These are phyloP conservation scores for Epichloe scottii DNA, from an alignment of 2,329 filamentous ascomycete species.

Conservation along the genomic window DNA sequence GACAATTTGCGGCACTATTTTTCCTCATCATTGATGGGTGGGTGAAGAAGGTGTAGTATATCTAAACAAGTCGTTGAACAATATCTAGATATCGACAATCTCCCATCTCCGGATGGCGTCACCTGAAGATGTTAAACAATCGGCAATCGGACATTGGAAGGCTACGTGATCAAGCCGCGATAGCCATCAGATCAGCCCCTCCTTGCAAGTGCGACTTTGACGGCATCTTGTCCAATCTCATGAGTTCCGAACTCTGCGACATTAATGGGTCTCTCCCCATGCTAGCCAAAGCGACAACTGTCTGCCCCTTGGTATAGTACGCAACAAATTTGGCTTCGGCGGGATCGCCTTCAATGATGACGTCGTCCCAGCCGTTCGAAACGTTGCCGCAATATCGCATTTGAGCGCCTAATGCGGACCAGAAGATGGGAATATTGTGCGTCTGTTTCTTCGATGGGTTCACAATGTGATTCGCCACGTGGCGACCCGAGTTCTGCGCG, in stretches of 20 bases:
- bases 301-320: slow-evolving; percentile 79
- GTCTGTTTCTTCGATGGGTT: slow-evolving; percentile 46
- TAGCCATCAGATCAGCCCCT: slow-evolving; percentile 40
- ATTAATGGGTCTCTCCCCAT: slow-evolving; percentile 88
- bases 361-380: slow-evolving; percentile 66
- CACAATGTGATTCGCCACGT: slow-evolving; percentile 65
- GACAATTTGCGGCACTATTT: no score
- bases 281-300: slow-evolving; percentile 76
- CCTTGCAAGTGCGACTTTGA: slow-evolving; percentile 62
- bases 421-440: slow-evolving; percentile 87
- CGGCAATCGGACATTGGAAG: neutral
- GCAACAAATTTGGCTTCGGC: slow-evolving; percentile 74
- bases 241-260: slow-evolving; percentile 70
- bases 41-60: no score
- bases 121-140: no score
- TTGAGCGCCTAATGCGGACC: slow-evolving; percentile 84
- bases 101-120: no score
- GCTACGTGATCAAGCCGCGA: slow-evolving; percentile 13
- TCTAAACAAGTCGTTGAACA: no score
- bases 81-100: no score
- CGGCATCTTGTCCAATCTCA: slow-evolving; percentile 73
- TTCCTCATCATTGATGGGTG: no score
- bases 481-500: slow-evolving; percentile 80
- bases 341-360: slow-evolving; percentile 66
- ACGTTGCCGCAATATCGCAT: slow-evolving; percentile 91